phyloP scores from a whole-genome alignment of 2,329 filamentous ascomycete genomes.

The Fusarium albosuccineum region DNA sequence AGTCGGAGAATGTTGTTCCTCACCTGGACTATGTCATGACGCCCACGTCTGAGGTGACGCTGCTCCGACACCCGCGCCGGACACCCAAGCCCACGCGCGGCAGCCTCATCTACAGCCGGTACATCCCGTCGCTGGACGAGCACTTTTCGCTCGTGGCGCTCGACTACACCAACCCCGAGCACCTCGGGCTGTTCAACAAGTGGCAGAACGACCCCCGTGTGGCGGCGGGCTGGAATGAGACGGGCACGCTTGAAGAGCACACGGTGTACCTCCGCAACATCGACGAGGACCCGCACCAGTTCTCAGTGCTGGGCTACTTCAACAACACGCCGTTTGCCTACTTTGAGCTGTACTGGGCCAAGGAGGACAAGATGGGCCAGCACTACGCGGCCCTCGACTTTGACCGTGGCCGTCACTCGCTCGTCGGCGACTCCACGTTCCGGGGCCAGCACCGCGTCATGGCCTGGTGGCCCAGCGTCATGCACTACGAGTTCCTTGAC shows the following conservation, averaged over 20 bases:
- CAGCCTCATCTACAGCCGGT: slow-evolving; percentile 79
- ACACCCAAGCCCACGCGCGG: slow-evolving; percentile 76
- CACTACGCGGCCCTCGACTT: slow-evolving; percentile 68
- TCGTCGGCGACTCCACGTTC: slow-evolving; percentile 70
- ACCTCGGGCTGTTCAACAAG: slow-evolving; percentile 76
- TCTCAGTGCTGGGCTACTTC: slow-evolving; percentile 76
- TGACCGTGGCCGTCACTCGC: slow-evolving; percentile 69
- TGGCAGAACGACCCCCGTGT: slow-evolving; percentile 88
- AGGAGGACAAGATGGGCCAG: slow-evolving; percentile 69
- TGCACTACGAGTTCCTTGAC: slow-evolving; percentile 73
- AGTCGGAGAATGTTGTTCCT: slow-evolving; percentile 48
- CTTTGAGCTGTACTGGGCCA: slow-evolving; percentile 72
- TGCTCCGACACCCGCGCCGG: slow-evolving; percentile 73
- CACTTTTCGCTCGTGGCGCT: slow-evolving; percentile 79
- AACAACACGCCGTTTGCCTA: slow-evolving; percentile 79
- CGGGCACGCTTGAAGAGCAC: slow-evolving; percentile 78
- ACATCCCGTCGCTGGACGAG: slow-evolving; percentile 78
- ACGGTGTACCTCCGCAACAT: slow-evolving; percentile 74
- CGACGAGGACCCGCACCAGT: slow-evolving; percentile 76
- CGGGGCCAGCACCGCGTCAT: slow-evolving; percentile 70
- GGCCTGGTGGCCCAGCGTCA: slow-evolving; percentile 72
- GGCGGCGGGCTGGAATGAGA: slow-evolving; percentile 81
- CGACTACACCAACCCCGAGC: slow-evolving; percentile 71
- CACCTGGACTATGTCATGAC: slow-evolving; percentile 54
- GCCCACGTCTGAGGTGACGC: slow-evolving; percentile 47